Evolutionary conservation across 441 rosid genomes (phyloP).

Genomic region (Eutrema salsugineum): DNA sequence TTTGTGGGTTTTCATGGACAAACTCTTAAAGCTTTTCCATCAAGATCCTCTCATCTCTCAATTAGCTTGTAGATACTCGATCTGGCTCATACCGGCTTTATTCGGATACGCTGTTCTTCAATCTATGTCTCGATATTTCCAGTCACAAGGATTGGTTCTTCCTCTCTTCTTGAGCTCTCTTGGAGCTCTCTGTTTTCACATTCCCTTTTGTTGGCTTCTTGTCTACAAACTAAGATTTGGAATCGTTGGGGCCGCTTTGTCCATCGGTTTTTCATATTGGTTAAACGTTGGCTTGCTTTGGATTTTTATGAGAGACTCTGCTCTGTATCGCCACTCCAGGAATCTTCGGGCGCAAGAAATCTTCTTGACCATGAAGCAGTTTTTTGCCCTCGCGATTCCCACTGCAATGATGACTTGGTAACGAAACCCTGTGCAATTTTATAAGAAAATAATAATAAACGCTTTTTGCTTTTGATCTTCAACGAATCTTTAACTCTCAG

Average conservation of each 20-base stretch:
- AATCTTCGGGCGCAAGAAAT: conserved; percentile 22
- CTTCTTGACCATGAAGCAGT: conserved; percentile 34
- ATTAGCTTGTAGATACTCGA: conserved; percentile 39
- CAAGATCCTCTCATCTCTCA: conserved; percentile 45
- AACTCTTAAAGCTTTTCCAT: conserved; percentile 39
- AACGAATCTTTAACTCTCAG: background rate
- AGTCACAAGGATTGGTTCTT: conserved; percentile 40
- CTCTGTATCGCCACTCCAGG: conserved; percentile 35
- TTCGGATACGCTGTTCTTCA: conserved; percentile 44
- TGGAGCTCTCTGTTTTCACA: conserved; percentile 41
- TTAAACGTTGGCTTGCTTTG: conserved; percentile 41
- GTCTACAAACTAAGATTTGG: conserved; percentile 40
- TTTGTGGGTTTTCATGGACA: conserved; percentile 57
- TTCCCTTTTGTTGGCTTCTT: conserved; percentile 52
- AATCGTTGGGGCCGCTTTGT: conserved; percentile 44
- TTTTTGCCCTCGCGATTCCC: conserved; percentile 44
- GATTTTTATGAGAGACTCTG: conserved; percentile 36
- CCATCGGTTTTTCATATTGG: conserved; percentile 47
- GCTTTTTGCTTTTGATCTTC: background rate
- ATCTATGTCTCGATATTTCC: conserved; percentile 42
- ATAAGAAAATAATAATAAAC: background rate
- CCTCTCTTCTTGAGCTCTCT: conserved; percentile 41
- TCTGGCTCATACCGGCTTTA: conserved; percentile 50
- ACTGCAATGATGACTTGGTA: conserved; percentile 70
- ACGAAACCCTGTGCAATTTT: background rate